A percentile compares a stretch with the other conserved stretches of the same genome.
Conservation (phyloP, 2,329 filamentous ascomycete genomes). For the Emericellopsis atlantica region DNA sequence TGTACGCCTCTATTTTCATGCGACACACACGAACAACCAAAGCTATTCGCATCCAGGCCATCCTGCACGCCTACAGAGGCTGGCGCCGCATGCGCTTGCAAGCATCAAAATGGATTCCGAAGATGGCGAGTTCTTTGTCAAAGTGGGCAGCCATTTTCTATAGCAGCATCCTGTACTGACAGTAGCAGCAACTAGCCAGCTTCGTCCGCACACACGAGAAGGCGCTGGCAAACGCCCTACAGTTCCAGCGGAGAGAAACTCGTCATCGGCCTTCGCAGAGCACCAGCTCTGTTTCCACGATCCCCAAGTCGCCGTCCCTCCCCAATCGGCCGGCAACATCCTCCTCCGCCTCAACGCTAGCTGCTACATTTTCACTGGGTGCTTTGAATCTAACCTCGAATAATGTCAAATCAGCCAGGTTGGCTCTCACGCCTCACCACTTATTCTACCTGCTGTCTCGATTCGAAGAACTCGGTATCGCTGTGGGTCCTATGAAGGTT, state of each 20-base stretch:
- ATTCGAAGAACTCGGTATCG: slow-evolving; percentile 84
- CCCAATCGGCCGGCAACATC: slow-evolving; percentile 52
- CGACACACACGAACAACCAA: not conserved
- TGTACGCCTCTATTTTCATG: too few species aligned
- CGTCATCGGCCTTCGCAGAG: slow-evolving; percentile 60
- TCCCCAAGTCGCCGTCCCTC: slow-evolving; percentile 42
- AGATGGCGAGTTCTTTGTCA: slow-evolving; percentile 83
- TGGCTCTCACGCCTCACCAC: slow-evolving; percentile 90
- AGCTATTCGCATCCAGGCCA: too few species aligned
- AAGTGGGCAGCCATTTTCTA: slow-evolving; percentile 38
- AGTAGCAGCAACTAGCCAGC: slow-evolving; percentile 70
- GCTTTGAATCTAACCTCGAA: slow-evolving; percentile 76
- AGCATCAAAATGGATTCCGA: slow-evolving; percentile 64
- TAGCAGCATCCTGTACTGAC: slow-evolving; percentile 15
- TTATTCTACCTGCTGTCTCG: slow-evolving; percentile 92
- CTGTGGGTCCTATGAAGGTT: slow-evolving; percentile 92
- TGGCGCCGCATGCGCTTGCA: too few species aligned
- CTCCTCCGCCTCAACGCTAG: slow-evolving; percentile 61
- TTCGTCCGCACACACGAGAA: slow-evolving; percentile 98
- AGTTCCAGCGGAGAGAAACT: slow-evolving; percentile 60
- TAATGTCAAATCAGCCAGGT: slow-evolving; percentile 75
- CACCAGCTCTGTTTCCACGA: slow-evolving; percentile 39
- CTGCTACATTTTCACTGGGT: slow-evolving; percentile 76
- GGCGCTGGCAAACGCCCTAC: slow-evolving; percentile 87
- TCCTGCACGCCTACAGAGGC: too few species aligned